A percentile compares a stretch with the other conserved stretches of the same genome.
These are phyloP conservation scores for Schizochytrium sp. DNA, from an alignment of 108 stramenopile species.

Conservation along the genomic window DNA sequence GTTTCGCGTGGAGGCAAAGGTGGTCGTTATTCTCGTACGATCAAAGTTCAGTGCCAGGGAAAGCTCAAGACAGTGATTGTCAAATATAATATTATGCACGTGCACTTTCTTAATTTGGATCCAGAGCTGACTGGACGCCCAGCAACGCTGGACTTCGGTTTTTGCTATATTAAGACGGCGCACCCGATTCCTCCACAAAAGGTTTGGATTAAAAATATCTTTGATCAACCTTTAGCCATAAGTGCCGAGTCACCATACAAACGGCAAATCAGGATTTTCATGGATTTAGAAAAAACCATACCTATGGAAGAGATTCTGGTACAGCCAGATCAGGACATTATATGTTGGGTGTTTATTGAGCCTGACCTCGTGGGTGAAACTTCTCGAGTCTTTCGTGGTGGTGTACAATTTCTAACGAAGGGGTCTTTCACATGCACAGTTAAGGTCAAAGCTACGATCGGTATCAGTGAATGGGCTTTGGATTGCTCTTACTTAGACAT, in stretches of 20 bases:
- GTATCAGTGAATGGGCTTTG: constrained; percentile 47
- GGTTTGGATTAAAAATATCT: constrained; percentile 19
- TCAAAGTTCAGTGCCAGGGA: background rate
- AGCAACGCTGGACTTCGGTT: constrained; percentile 17
- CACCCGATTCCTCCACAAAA: background rate
- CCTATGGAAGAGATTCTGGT: constrained; percentile 35
- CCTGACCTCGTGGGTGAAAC: constrained; percentile 6
- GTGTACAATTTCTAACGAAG: constrained; percentile 43
- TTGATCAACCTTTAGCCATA: background rate
- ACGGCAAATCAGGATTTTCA: constrained; percentile 15
- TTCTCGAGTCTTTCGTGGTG: constrained; percentile 45
- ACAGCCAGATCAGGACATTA: background rate
- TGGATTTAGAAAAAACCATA: constrained; percentile 6
- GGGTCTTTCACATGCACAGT: constrained; percentile 46
- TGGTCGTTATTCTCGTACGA: background rate
- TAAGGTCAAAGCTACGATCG: constrained; percentile 13
- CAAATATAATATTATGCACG: constrained; percentile 58
- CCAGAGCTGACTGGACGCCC: constrained; percentile 9
- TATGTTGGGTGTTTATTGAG: constrained; percentile 45
- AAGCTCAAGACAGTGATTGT: constrained; percentile 19
- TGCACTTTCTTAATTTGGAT: constrained; percentile 42
- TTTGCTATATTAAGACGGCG: constrained; percentile 19
- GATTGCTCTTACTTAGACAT: background rate
- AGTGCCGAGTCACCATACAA: constrained; percentile 27
- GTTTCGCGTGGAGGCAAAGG: background rate